phyloP scores from a whole-genome alignment of 2,329 filamentous ascomycete genomes.

The Botrytis tulipae region DNA sequence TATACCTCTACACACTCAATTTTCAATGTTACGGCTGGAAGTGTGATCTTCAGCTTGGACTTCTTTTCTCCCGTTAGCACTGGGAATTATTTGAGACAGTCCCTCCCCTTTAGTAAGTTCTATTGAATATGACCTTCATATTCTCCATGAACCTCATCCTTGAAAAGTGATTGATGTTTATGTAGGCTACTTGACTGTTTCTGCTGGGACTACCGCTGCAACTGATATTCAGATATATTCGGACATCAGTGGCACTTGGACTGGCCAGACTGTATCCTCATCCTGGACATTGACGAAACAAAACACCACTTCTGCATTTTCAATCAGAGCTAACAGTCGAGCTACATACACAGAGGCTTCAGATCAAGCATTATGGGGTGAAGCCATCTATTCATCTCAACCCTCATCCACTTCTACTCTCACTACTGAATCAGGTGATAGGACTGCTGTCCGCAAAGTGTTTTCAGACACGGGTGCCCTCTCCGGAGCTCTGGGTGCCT shows the following conservation, averaged over 20 bases:
- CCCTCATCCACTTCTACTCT: slow-evolving; percentile 19
- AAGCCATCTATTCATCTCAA: slow-evolving; percentile 20
- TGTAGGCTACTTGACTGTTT: slow-evolving; percentile 11
- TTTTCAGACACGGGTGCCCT: slow-evolving; percentile 48
- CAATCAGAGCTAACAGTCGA: slow-evolving; percentile 14
- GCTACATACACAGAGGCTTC: slow-evolving; percentile 18
- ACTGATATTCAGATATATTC: slow-evolving; percentile 37
- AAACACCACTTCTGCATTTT: slow-evolving; percentile 21
- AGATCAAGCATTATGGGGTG: slow-evolving; percentile 23
- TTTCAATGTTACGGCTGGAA: slow-evolving; percentile 34
- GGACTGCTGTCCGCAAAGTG: slow-evolving; percentile 44
- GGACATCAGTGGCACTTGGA: slow-evolving; percentile 41
- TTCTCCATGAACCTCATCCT: not conserved
- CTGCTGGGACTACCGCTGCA: slow-evolving; percentile 2
- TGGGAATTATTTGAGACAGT: slow-evolving; percentile 39
- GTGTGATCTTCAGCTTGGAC: slow-evolving; percentile 36
- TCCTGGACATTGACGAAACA: slow-evolving; percentile 22
- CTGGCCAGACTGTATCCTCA: slow-evolving; percentile 29
- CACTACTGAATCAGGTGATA: slow-evolving; percentile 20
- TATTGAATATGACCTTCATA: not conserved
- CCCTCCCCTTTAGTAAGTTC: slow-evolving; percentile 40
- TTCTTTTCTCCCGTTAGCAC: slow-evolving; percentile 41
- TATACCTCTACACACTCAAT: slow-evolving; percentile 39
- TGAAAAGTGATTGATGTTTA: not conserved
- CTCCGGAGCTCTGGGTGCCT: slow-evolving; percentile 44